These are phyloP conservation scores for Triticum monococcum DNA, from an alignment of 176 grass and related monocot genomes.

Conservation along the genomic window DNA sequence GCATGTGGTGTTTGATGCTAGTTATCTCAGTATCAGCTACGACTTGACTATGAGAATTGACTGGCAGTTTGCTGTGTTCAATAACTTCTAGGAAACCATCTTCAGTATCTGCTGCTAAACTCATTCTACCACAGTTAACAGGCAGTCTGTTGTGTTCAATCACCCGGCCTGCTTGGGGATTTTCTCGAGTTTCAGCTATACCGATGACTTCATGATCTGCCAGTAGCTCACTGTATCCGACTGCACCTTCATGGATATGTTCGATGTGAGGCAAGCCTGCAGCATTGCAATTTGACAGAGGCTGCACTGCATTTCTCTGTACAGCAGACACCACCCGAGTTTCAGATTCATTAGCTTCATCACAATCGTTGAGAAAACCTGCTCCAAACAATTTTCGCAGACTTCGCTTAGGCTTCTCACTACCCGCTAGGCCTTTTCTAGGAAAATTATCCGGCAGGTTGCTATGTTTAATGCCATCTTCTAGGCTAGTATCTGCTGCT, in stretches of 20 bases:
- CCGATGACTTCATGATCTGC: not conserved
- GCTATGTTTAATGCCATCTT: not conserved
- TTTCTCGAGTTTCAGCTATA: constrained; percentile 1
- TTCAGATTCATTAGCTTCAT: not conserved
- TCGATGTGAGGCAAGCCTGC: not conserved
- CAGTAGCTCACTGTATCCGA: not conserved
- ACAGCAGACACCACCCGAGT: not conserved
- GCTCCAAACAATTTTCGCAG: not conserved
- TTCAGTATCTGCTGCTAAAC: not conserved
- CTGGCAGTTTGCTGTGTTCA: not conserved
- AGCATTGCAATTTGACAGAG: not conserved
- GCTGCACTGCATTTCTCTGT: not conserved
- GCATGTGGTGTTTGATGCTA: not conserved
- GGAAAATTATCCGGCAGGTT: not conserved
- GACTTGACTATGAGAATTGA: not conserved
- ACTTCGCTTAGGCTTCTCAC: not conserved
- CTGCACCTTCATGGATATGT: not conserved
- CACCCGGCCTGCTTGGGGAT: not conserved
- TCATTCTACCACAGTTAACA: not conserved
- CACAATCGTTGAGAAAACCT: not conserved
- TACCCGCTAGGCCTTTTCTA: not conserved
- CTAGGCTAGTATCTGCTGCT: not conserved
- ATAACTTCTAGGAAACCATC: not conserved
- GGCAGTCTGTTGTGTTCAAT: not conserved
- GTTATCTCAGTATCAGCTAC: not conserved